These are phyloP conservation scores for Pyrus betulifolia DNA, from an alignment of 306 rosid genomes.

Conservation along the genomic window DNA sequence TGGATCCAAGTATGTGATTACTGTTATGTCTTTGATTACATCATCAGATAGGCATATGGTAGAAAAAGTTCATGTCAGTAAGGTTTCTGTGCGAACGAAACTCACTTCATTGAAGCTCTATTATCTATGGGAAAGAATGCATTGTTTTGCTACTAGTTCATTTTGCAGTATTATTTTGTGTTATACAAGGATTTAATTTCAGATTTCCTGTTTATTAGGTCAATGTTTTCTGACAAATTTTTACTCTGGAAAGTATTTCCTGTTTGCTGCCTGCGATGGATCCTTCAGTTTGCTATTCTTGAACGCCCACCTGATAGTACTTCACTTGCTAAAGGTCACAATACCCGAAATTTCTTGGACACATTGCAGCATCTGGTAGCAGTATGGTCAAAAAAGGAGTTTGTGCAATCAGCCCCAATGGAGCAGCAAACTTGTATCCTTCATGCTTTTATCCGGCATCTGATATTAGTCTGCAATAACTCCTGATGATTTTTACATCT, in stretches of 20 bases:
- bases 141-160: neutral
- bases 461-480: neutral
- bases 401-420: slow-evolving; percentile 73
- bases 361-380: slow-evolving; percentile 49
- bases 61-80: neutral
- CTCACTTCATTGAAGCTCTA: neutral
- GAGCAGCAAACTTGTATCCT: slow-evolving; percentile 98
- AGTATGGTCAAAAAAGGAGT: slow-evolving; percentile 79
- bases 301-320: slow-evolving; percentile 60
- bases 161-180: neutral
- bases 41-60: neutral
- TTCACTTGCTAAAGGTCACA: slow-evolving; percentile 32
- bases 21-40: neutral
- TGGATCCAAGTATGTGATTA: neutral
- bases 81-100: neutral
- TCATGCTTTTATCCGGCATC: slow-evolving; percentile 7
- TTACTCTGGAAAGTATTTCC: slow-evolving; percentile 93
- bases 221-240: slow-evolving; percentile 76
- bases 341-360: slow-evolving; percentile 34
- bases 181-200: neutral
- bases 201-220: slow-evolving; percentile 43
- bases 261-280: slow-evolving; percentile 74
- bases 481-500: neutral
- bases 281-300: slow-evolving; percentile 73
- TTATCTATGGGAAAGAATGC: neutral